phyloP scores from a whole-genome alignment of 108 stramenopile species.

The Nannochloropsis gaditana region DNA sequence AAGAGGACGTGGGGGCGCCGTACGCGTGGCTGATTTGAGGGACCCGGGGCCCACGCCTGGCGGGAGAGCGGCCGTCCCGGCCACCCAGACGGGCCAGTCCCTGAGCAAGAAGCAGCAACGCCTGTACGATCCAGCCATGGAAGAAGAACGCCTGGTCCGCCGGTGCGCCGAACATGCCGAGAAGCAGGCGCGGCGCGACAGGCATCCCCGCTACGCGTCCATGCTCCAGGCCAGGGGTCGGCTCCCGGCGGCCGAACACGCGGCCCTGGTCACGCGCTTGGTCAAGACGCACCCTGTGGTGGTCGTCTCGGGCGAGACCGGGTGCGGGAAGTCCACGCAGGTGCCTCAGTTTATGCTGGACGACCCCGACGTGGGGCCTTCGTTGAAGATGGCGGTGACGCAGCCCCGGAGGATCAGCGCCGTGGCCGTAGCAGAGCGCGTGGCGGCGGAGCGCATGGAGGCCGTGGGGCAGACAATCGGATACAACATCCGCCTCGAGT shows the following conservation, averaged over 20 bases:
- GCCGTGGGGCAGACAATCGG: conserved; percentile 15
- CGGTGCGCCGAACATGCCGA: neutral
- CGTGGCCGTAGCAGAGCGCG: conserved; percentile 53
- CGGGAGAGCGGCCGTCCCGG: neutral
- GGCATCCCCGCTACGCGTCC: neutral
- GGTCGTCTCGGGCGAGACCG: conserved; percentile 52
- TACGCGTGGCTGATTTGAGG: neutral
- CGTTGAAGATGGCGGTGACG: conserved; percentile 68
- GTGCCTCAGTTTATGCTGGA: conserved; percentile 56
- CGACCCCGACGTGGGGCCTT: conserved; percentile 33
- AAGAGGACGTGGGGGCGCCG: neutral
- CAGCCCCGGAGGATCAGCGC: conserved; percentile 68
- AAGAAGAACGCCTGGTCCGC: neutral
- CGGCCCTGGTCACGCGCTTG: neutral
- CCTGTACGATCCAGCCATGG: neutral
- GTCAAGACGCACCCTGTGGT: conserved; percentile 22
- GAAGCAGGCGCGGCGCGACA: conserved; percentile 29
- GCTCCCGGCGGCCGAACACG: conserved; percentile 38
- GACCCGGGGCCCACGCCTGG: neutral
- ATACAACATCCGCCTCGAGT: conserved; percentile 7
- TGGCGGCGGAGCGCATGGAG: conserved; percentile 45
- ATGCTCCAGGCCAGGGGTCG: conserved; percentile 24
- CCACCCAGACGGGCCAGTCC: neutral
- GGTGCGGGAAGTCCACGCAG: conserved; percentile 60
- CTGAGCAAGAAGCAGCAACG: conserved; percentile 8